Percentiles rank a stretch among this genome's conserved stretches.
These are phyloP conservation scores for Drechslerella coelobrocha DNA, from an alignment of 2,329 filamentous ascomycete genomes.

Conservation along the genomic window DNA sequence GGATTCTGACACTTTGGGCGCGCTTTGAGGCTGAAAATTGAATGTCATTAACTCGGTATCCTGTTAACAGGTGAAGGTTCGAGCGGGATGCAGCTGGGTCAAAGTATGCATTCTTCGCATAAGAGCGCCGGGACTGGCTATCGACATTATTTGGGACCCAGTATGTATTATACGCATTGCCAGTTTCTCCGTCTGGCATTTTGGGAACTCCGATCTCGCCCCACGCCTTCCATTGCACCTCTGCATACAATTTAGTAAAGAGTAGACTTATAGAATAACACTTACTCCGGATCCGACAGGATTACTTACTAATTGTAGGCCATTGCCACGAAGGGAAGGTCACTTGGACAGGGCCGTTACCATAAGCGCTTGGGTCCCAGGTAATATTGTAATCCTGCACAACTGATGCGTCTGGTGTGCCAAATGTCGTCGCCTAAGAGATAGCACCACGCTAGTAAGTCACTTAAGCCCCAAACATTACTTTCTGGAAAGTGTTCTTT, in stretches of 20 bases:
- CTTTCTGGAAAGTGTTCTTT: no score
- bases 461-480: no score
- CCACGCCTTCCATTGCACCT: slow-evolving; percentile 44
- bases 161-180: slow-evolving; percentile 54
- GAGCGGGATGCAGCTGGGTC: slow-evolving; percentile 52
- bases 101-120: slow-evolving; percentile 56
- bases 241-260: neutral
- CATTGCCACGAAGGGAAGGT: slow-evolving; percentile 56
- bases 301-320: slow-evolving; percentile 50
- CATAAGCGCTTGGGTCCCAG: slow-evolving; percentile 57
- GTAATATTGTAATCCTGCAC: slow-evolving; percentile 56
- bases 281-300: no score
- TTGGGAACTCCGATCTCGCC: slow-evolving; percentile 38
- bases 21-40: slow-evolving; percentile 27
- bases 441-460: no score
- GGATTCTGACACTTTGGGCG: slow-evolving; percentile 40
- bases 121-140: slow-evolving; percentile 54
- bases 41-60: slow-evolving; percentile 55
- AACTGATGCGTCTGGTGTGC: slow-evolving; percentile 54
- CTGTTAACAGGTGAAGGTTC: slow-evolving; percentile 56
- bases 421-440: slow-evolving; percentile 56
- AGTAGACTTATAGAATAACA: neutral
- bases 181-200: slow-evolving; percentile 47
- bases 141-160: slow-evolving; percentile 57
- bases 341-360: slow-evolving; percentile 56